Evolutionary conservation across 2,329 filamentous ascomycete species (phyloP), one percentile per base, ranked within the genome.

Genomic region (Sclerotinia subarctica): DNA sequence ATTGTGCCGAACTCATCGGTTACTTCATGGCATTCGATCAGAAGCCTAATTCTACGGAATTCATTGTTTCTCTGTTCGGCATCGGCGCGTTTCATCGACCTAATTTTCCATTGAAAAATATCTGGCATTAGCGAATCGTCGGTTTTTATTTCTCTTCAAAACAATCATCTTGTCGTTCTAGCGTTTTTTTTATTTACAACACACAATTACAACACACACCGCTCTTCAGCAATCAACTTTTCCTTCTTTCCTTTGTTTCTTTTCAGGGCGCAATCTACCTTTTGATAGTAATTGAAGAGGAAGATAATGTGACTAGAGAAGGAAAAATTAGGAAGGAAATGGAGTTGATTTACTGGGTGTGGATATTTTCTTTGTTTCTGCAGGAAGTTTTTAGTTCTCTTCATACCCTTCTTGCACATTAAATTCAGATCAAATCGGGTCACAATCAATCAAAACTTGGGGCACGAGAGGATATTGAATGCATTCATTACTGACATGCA

Each of bases 61-160:
- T 47, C 26, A 59, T 66, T 54, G 64, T 60, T 46, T 60, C 49
- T 66, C 46, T 68, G 66, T 68, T 63, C 46, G 52, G 52, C 62
- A 65, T 67, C 24, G 63, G 57, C 57, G 65, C 60, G 29, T 63
- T 46, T 49, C 24, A 66, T 51, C 46, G 53, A 49, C 60, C 59
- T 51, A 38, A 19, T 60, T 60, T 63, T 60, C 38, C 13, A 62
- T 60, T n/a, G 8, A 54, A 64, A 64, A 67, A 67, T 64, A 67
- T 63, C 52, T 64, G 60, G 66, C 66, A 68, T 68, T 65, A 68
- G 66, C 66, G 66, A 68, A n/a, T 68, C 42, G 38, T 67, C 46
- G 38, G 42, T 64, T 67, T 66, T 67, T 54, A 47, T 49, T 64
- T 42, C 49, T 44, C 49, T 63, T 67, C 66, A 66, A 59, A 54